Evolutionary conservation across 108 stramenopile species (phyloP).

Genomic region (Stephanodiscus triporus): DNA sequence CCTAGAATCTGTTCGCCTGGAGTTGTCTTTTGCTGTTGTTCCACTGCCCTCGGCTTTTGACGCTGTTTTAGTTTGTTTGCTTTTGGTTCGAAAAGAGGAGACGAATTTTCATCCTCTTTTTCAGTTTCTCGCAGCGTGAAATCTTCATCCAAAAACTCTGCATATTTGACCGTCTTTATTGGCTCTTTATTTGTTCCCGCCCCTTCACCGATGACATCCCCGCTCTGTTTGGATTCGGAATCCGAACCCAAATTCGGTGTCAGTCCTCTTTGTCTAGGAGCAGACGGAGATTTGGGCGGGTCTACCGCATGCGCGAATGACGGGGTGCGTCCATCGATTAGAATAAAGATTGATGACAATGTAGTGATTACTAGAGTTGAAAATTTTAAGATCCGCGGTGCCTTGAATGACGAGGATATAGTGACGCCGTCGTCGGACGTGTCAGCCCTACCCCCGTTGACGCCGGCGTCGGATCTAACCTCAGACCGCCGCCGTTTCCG

Average conservation of each 20-base stretch:
- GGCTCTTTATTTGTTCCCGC: background rate
- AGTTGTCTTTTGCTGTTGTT: background rate
- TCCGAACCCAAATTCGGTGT: background rate
- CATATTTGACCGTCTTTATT: too few relatives aligned
- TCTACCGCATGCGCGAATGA: background rate
- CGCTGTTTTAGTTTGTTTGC: constrained; percentile 10
- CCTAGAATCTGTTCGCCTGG: background rate
- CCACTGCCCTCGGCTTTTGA: constrained; percentile 15
- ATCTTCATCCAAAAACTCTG: background rate
- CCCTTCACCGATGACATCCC: background rate
- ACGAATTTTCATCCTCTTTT: background rate
- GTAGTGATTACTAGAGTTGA: background rate
- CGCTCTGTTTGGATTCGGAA: background rate
- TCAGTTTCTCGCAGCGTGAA: background rate
- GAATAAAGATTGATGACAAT: background rate
- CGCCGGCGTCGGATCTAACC: background rate
- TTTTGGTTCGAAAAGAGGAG: background rate
- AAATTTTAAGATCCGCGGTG: background rate
- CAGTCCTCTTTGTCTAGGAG: background rate
- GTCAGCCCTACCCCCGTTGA: background rate
- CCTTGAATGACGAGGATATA: background rate
- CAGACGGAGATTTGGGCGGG: background rate
- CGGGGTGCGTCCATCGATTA: background rate
- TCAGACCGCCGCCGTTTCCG: background rate
- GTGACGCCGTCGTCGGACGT: background rate